phyloP scores from a whole-genome alignment of 345 rosid species.

The Abelmoschus esculentus region DNA sequence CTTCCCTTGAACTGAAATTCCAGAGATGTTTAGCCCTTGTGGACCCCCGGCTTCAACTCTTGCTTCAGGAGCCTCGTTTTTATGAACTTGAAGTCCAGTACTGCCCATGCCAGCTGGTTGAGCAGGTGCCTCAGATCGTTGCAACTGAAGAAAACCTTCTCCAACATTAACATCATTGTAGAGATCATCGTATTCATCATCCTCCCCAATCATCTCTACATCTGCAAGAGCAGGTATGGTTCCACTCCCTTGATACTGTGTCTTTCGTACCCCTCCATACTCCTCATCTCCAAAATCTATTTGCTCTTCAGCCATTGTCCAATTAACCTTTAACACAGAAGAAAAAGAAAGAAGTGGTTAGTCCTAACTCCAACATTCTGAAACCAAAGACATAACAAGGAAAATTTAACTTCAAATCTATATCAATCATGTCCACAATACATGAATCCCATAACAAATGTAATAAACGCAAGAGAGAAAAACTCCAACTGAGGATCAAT shows the following conservation, averaged over 20 bases:
- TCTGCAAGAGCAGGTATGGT: constrained; percentile 81
- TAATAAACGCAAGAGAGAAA: too few relatives aligned
- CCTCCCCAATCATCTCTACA: constrained; percentile 67
- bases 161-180: constrained; percentile 87
- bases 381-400: constrained; percentile 3
- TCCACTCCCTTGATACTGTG: constrained; percentile 60
- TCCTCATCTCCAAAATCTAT: constrained; percentile 31
- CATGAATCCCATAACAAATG: background rate
- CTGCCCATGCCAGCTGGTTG: constrained; percentile 27
- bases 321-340: constrained; percentile 18
- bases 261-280: constrained; percentile 52
- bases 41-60: constrained; percentile 31
- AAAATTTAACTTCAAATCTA: background rate
- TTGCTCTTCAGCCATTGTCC: constrained; percentile 3
- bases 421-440: background rate
- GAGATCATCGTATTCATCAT: constrained; percentile 82
- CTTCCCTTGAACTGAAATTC: constrained; percentile 37
- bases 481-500: too few relatives aligned
- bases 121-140: constrained; percentile 37
- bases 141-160: constrained; percentile 63
- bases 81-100: constrained; percentile 36
- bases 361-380: constrained; percentile 3
- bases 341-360: background rate
- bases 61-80: constrained; percentile 31
- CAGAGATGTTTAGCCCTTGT: constrained; percentile 35